phyloP scores from a whole-genome alignment of 768 basidiomycete species.

The Xerocomellus intermedius region DNA sequence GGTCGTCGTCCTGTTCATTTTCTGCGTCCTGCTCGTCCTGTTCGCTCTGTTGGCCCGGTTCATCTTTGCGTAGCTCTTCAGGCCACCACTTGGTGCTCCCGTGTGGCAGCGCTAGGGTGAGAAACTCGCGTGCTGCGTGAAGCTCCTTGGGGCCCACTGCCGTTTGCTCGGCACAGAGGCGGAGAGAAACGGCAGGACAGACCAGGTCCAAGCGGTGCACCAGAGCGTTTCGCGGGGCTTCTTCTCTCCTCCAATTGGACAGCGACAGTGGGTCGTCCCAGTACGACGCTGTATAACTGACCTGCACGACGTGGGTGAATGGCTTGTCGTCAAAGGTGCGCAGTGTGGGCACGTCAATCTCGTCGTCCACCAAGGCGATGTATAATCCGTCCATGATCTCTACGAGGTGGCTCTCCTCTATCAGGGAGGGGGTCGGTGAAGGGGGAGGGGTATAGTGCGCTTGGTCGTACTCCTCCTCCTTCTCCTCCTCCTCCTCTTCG shows the following conservation, averaged over 20 bases:
- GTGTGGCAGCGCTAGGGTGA: conserved; percentile 41
- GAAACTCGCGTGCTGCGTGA: conserved; percentile 42
- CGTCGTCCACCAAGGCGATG: conserved; percentile 20
- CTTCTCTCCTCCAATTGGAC: neutral
- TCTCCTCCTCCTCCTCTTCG: neutral
- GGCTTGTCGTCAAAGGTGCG: conserved; percentile 7
- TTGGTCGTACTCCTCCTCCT: neutral
- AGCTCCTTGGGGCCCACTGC: conserved; percentile 36
- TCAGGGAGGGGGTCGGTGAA: neutral
- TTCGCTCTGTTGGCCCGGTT: no score
- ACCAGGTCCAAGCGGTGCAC: neutral
- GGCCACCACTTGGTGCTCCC: conserved; percentile 1
- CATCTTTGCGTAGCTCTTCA: neutral
- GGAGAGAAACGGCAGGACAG: neutral
- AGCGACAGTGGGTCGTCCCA: neutral
- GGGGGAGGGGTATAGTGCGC: neutral
- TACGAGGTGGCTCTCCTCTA: conserved; percentile 5
- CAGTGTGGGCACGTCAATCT: conserved; percentile 4
- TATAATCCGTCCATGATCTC: conserved; percentile 13
- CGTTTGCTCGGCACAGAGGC: conserved; percentile 4
- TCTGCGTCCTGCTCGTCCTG: no score
- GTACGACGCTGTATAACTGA: neutral
- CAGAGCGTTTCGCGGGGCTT: neutral
- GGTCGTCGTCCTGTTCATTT: neutral
- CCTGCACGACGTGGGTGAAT: conserved; percentile 23